Conservation (phyloP, 441 rosid genomes). For the Aleurites moluccanus region DNA sequence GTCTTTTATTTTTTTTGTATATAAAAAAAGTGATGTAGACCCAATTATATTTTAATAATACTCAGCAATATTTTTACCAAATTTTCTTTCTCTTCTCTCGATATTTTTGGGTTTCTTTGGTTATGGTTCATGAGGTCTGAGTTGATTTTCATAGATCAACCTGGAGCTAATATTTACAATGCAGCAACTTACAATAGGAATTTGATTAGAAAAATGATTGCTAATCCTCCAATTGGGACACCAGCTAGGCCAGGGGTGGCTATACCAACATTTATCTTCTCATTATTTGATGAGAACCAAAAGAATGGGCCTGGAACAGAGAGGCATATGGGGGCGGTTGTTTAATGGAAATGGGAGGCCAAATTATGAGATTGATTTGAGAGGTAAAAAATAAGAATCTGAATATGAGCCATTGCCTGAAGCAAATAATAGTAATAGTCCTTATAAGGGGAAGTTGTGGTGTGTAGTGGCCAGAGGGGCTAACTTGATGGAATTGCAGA, state of each 20-base stretch:
- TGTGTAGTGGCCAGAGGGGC: conserved; percentile 59
- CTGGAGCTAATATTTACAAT: conserved; percentile 66
- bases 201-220: conserved; percentile 47
- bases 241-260: conserved; percentile 63
- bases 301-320: conserved; percentile 73
- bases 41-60: too few relatives aligned
- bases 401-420: conserved; percentile 48
- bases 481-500: conserved; percentile 31
- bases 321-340: conserved; percentile 82
- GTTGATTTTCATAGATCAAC: too few relatives aligned
- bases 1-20: too few relatives aligned
- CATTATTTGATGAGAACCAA: conserved; percentile 61
- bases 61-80: too few relatives aligned
- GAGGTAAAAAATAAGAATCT: conserved; percentile 38
- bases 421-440: conserved; percentile 47
- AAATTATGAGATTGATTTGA: conserved; percentile 59
- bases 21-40: too few relatives aligned
- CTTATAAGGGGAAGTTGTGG: conserved; percentile 69
- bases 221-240: conserved; percentile 55
- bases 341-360: conserved; percentile 46
- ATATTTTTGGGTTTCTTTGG: too few relatives aligned
- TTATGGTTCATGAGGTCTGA: too few relatives aligned
- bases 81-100: too few relatives aligned
- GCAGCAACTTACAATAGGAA: conserved; percentile 83
- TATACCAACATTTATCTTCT: conserved; percentile 65